Conservation (phyloP, 352 stramenopile species). For the Globisporangium takayamanum region DNA sequence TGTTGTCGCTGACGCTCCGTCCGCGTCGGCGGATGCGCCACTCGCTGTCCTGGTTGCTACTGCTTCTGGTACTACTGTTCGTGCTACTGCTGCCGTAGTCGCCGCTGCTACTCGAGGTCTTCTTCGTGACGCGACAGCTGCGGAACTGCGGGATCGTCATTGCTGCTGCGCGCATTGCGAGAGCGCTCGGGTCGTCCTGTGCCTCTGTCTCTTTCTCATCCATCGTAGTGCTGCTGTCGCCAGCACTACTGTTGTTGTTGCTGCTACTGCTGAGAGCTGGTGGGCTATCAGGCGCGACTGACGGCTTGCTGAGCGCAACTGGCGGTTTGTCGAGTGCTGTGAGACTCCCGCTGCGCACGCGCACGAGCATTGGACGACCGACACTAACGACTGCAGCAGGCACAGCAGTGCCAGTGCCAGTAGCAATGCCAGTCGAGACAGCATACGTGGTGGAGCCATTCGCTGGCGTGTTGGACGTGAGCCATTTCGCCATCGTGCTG, state of each 20-base stretch:
- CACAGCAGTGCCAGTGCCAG: not conserved
- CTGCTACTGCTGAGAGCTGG: not conserved
- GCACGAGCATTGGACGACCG: constrained; percentile 5
- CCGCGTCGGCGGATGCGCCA: constrained; percentile 29
- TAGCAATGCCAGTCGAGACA: too few relatives aligned
- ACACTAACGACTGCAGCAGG: not conserved
- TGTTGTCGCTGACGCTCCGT: constrained; percentile 64
- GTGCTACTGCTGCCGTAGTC: not conserved
- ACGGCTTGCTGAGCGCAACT: not conserved
- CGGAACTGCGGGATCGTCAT: not conserved
- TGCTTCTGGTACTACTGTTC: not conserved
- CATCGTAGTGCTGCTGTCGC: not conserved
- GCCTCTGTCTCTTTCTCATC: not conserved
- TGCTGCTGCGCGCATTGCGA: not conserved
- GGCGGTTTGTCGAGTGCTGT: constrained; percentile 11
- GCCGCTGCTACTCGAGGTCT: not conserved
- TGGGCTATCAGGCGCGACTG: too few relatives aligned
- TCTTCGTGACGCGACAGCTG: constrained; percentile 1
- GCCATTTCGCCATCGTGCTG: constrained; percentile 14
- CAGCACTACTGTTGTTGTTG: not conserved
- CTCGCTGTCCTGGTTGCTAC: constrained; percentile 20
- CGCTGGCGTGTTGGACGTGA: not conserved
- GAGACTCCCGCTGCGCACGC: constrained; percentile 13
- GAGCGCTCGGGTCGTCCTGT: not conserved
- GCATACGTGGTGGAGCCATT: not conserved